Conservation (phyloP, 257 asterid genomes). For the Cynanchum wilfordii region DNA sequence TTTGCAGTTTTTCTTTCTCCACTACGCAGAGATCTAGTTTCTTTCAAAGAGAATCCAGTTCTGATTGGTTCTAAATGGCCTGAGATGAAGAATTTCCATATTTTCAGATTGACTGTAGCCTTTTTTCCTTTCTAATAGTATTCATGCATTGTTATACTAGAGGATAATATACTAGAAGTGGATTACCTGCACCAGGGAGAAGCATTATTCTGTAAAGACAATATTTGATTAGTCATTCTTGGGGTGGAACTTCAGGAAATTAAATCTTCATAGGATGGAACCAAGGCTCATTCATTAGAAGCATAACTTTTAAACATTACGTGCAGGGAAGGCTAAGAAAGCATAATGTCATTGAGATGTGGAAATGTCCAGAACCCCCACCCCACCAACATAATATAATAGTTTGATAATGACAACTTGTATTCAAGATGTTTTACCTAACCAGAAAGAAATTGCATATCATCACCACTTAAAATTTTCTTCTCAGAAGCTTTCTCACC, state of each 20-base stretch:
- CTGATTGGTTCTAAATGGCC: constrained; percentile 95
- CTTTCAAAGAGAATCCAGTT: constrained; percentile 68
- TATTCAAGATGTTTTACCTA: constrained; percentile 36
- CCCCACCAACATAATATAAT: too few relatives aligned
- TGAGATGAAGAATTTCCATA: constrained; percentile 19
- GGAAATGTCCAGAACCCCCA: neutral
- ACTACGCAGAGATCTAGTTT: constrained; percentile 53
- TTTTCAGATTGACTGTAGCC: neutral
- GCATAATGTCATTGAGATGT: neutral
- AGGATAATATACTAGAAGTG: neutral
- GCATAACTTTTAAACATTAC: neutral
- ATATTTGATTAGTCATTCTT: neutral
- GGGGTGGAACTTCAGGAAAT: neutral
- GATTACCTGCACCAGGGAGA: constrained; percentile 91
- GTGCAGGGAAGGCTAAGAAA: neutral
- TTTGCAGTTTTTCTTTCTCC: constrained; percentile 73
- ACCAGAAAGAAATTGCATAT: constrained; percentile 42
- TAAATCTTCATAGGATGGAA: neutral
- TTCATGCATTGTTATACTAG: neutral
- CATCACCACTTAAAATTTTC: constrained; percentile 37
- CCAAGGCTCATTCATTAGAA: neutral
- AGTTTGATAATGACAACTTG: neutral
- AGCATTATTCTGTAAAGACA: constrained; percentile 42
- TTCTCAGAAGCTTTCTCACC: constrained; percentile 66
- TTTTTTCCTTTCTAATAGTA: neutral